Base-by-base conservation (phyloP, 2,329 filamentous ascomycete genomes). In the Aspergillus neoniger region DNA sequence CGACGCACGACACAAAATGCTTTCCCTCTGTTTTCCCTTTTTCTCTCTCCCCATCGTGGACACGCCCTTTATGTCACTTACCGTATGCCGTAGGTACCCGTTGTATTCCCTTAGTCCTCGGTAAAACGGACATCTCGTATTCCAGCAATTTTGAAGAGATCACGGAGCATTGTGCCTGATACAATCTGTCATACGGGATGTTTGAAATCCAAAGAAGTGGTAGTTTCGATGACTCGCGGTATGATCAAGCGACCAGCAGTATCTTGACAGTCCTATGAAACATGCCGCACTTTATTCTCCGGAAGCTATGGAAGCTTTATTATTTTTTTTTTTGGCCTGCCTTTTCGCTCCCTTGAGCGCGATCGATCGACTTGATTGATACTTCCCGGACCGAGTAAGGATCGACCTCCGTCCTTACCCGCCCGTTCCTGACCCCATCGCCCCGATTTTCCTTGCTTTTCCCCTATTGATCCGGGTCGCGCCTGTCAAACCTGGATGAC, bases 1-100 rank as follows among this genome's bases (percentile, higher is more conserved):
- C 47, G 47, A 50, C 25, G 47, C 47, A 50, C n/a, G 30, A 30
- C 47, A 32, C 47, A 50, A 14, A 50, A 49, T 49, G 44, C 44
- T 28, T 49, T 28, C 5, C 44, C 44, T 23, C 25, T n/a, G 4
- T 4, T 14, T 36, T 14, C 12, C 4, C 12, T 5, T 36, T 36
- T 14, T 36, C 30, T 12, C 30, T 12, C 10, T 12, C 30, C 30
- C 30, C 30, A 32, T 32, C 30, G 3, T 28, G 25, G 6, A 28
- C 7, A 28, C 25, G 7, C 25, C 25, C 25, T 28, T 8, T 7
- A 8, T 28, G 41, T 23, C 14, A 44, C 7, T 44, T 23, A 44
- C 19, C 21, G 41, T 23, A 15, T 12, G 5, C 21, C 14, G 41
- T 23, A 44, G 41, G 9, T 44, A 44, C 41, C 41, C 19, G 41